These are phyloP conservation scores for Thuidium tamariscinum DNA, from an alignment of 225 moss, liverwort and hornwort species.

Conservation along the genomic window DNA sequence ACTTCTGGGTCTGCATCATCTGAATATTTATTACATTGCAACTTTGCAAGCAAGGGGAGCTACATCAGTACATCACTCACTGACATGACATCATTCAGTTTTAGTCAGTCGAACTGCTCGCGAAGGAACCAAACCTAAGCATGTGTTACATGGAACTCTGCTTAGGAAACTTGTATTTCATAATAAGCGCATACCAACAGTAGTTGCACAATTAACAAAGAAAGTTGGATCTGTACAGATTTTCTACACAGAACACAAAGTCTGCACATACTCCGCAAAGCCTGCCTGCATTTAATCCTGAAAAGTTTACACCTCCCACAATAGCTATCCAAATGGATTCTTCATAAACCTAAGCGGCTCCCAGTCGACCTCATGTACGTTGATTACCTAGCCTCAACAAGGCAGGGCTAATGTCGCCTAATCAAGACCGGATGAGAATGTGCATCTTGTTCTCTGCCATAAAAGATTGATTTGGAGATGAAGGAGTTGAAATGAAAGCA, in stretches of 20 bases:
- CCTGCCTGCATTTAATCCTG: too few relatives aligned
- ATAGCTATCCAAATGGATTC: not conserved
- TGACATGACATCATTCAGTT: too few relatives aligned
- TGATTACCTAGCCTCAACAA: not conserved
- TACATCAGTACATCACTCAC: too few relatives aligned
- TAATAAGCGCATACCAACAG: not conserved
- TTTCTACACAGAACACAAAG: not conserved
- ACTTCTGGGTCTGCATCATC: not conserved
- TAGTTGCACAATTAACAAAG: not conserved
- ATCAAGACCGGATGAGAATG: not conserved
- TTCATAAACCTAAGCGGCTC: too few relatives aligned
- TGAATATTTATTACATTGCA: too few relatives aligned
- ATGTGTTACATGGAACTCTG: not conserved
- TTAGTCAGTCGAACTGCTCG: too few relatives aligned
- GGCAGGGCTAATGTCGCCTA: not conserved
- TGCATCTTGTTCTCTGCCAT: not conserved
- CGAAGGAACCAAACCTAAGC: too few relatives aligned
- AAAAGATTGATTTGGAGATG: not conserved
- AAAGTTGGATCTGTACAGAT: not conserved
- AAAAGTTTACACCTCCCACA: not conserved
- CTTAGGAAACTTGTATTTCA: not conserved
- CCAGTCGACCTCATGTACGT: fast-evolving
- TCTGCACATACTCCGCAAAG: too few relatives aligned
- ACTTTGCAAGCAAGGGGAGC: too few relatives aligned
- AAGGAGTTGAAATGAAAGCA: not conserved